Base-by-base conservation (phyloP, 2,329 filamentous ascomycete genomes). In the Monosporascus sp. region DNA sequence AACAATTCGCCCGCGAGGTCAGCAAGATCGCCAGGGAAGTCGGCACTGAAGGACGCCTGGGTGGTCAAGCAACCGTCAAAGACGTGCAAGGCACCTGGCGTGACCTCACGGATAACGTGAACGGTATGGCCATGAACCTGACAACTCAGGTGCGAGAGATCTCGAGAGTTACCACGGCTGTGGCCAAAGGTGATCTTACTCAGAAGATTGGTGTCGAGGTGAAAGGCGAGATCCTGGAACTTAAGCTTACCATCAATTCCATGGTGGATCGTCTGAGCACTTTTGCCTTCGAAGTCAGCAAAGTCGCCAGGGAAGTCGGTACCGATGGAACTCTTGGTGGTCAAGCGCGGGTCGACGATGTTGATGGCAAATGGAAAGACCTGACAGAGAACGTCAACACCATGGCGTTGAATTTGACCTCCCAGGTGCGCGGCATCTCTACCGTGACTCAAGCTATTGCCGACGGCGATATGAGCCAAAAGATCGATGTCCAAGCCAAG, bases 141-240 rank as follows among this genome's bases (percentile, higher is more conserved):
- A 97, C 93, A 3, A 96, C 94, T 5, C 93, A 99, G 76, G 94
- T 99, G 68, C 87, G 93, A 75, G 92, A 97, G 72, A 99, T 99
- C 63, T 94, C 93, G 57, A 91, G 93, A 66, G 94, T 99, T 55
- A 97, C 93, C 3, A 96, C 92, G 2, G 93, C 93, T 55, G 93
- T 99, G 57, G 93, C 93, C 50, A 89, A 88, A 70, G 93, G 93
- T 66, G 93, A 99, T 72, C 77, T 99, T 58, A 96, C 90, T 57
- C 91, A 94, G 74, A 97, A 97, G 77, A 97, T 99, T 67, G 88
- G 91, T 57, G 91, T 96, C 59, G 91, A 95, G 63, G 94, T 91
- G 51, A 86, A 91, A 70, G 93, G 93, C 66, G 94, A 99, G 74
- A 97, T 99, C 63, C 75, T 95, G 50, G 90, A 96, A 68, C 78